phyloP scores from a whole-genome alignment of 2,329 filamentous ascomycete species.

The Penicillium sp. region DNA sequence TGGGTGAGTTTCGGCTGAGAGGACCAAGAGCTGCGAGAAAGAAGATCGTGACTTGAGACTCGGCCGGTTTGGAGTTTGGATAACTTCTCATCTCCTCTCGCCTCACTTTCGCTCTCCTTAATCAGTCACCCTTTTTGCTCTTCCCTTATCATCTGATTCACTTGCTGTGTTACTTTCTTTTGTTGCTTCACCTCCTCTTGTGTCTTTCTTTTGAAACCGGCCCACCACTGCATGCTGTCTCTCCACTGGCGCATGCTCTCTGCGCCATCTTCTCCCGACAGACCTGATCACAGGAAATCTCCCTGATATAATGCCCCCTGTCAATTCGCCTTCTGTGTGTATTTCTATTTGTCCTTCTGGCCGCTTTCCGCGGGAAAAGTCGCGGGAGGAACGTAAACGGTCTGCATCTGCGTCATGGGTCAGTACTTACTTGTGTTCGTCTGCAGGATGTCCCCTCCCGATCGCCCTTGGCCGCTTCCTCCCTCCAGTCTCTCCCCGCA shows the following conservation, averaged over 20 bases:
- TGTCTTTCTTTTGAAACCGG: neutral
- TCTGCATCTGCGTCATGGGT: slow-evolving; percentile 9
- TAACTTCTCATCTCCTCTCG: slow-evolving; percentile 3
- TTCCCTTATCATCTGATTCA: neutral
- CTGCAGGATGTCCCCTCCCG: slow-evolving; percentile 24
- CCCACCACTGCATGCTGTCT: slow-evolving; percentile 11
- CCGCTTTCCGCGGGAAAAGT: neutral
- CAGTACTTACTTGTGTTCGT: slow-evolving; percentile 7
- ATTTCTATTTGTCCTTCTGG: slow-evolving; percentile 10
- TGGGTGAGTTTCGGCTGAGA: slow-evolving; percentile 2
- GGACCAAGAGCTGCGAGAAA: slow-evolving; percentile 4
- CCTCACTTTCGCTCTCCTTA: slow-evolving; percentile 1
- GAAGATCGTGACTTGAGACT: neutral
- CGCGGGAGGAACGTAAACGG: neutral
- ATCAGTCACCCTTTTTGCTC: neutral
- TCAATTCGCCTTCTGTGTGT: slow-evolving; percentile 51
- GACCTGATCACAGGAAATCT: neutral
- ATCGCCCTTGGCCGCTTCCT: slow-evolving; percentile 38
- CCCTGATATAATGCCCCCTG: slow-evolving; percentile 44
- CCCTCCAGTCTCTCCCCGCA: slow-evolving; percentile 56
- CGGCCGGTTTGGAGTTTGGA: slow-evolving; percentile 5
- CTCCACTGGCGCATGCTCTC: slow-evolving; percentile 17
- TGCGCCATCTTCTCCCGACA: slow-evolving; percentile 15
- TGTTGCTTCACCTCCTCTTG: neutral
- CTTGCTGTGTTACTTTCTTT: neutral